Conservation (phyloP, 768 basidiomycete genomes). For the Leccinum aurantiacum region DNA sequence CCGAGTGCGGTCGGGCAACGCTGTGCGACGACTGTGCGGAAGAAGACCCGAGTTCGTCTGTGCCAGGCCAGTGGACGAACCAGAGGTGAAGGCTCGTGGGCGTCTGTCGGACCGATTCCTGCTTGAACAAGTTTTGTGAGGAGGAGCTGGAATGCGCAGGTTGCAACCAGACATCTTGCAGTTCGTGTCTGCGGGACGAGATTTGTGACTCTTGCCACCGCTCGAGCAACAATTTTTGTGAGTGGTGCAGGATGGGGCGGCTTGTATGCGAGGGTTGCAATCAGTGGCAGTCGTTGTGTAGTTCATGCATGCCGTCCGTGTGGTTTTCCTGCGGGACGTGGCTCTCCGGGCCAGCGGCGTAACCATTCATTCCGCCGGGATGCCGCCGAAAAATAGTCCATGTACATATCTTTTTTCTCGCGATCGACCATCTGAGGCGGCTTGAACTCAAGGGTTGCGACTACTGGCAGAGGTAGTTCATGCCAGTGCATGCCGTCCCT, state of each 20-base stretch:
- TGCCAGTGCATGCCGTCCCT: too few relatives aligned
- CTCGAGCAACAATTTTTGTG: background rate
- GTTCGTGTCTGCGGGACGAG: constrained; percentile 5
- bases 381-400: too few relatives aligned
- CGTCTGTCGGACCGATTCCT: too few relatives aligned
- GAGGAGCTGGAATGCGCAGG: constrained; percentile 10
- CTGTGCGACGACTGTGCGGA: constrained; percentile 2
- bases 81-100: too few relatives aligned
- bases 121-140: too few relatives aligned
- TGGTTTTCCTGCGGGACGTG: too few relatives aligned
- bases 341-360: too few relatives aligned
- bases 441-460: constrained; percentile 7
- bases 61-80: too few relatives aligned
- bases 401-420: background rate
- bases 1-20: constrained; percentile 20
- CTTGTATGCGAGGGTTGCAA: constrained; percentile 9
- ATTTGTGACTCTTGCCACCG: constrained; percentile 8
- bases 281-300: too few relatives aligned
- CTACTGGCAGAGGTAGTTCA: too few relatives aligned
- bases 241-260: background rate
- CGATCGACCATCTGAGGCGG: background rate
- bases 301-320: too few relatives aligned
- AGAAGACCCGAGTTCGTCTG: background rate
- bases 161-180: constrained; percentile 16
- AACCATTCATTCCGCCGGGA: too few relatives aligned